A percentile compares a stretch with the other conserved stretches of the same genome.
These are phyloP conservation scores for Sordariomycetes sp. DNA, from an alignment of 2,329 filamentous ascomycete species.

Conservation along the genomic window DNA sequence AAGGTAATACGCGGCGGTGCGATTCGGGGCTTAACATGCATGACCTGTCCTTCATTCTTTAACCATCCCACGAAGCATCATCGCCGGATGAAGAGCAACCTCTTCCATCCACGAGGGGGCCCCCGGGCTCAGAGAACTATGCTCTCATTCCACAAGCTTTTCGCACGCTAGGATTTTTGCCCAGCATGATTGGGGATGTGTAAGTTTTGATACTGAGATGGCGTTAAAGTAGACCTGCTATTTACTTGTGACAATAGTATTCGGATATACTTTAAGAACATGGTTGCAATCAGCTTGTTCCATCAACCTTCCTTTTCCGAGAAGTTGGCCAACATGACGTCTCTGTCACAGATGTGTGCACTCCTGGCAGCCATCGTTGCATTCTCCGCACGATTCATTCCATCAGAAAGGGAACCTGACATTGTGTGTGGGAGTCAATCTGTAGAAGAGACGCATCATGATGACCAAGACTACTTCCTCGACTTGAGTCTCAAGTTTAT, in stretches of 20 bases:
- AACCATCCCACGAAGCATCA: conserved; percentile 12
- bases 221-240: neutral
- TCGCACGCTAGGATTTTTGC: neutral
- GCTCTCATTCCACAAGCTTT: neutral
- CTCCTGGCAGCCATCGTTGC: conserved; percentile 17
- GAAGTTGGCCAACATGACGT: conserved; percentile 10
- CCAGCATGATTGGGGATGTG: neutral
- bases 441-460: neutral
- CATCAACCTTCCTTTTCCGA: conserved; percentile 14
- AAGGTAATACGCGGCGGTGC: conserved; percentile 1
- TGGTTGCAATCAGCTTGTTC: conserved; percentile 17
- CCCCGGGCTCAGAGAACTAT: neutral
- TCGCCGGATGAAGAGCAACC: conserved; percentile 5
- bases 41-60: conserved; percentile 12
- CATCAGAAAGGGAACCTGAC: conserved; percentile 3
- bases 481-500: conserved; percentile 12
- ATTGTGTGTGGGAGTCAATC: neutral
- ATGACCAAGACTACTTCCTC: conserved; percentile 8
- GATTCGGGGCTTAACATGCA: conserved; percentile 4
- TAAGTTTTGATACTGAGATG: neutral
- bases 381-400: conserved; percentile 12
- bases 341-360: conserved; percentile 9
- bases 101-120: neutral
- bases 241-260: conserved; percentile 6
- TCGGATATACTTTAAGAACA: conserved; percentile 15